These are phyloP conservation scores for Penicillium verhagenii DNA, from an alignment of 495 filamentous ascomycete species.

Conservation along the genomic window DNA sequence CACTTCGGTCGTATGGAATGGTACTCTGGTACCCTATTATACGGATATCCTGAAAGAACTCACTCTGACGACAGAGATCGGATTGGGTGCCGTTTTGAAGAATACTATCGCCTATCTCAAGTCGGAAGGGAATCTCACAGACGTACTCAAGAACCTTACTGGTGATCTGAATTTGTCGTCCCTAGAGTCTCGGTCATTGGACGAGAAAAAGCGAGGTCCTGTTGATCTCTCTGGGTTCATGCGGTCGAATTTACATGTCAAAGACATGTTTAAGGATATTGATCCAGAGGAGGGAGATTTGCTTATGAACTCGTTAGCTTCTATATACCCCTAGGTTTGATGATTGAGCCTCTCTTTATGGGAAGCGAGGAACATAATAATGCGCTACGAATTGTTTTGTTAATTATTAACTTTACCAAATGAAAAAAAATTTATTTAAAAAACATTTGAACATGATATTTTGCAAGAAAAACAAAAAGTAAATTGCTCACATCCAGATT, in stretches of 20 bases:
- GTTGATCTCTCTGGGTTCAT: conserved; percentile 9
- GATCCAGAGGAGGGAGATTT: conserved; percentile 14
- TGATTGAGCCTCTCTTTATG: not conserved
- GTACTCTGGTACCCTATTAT: conserved; percentile 35
- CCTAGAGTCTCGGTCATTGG: not conserved
- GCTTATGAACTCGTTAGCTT: conserved; percentile 14
- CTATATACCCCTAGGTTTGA: not conserved
- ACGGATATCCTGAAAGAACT: conserved; percentile 32
- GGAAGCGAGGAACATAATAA: not conserved
- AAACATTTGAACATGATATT: too few relatives aligned
- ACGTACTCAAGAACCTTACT: not conserved
- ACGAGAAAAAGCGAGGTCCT: not conserved
- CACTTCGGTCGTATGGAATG: conserved; percentile 29
- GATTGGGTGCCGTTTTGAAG: conserved; percentile 25
- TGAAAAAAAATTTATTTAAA: too few relatives aligned
- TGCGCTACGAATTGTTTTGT: not conserved
- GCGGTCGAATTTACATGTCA: conserved; percentile 14
- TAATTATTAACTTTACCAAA: not conserved
- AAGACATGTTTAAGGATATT: conserved; percentile 15
- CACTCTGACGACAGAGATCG: conserved; percentile 28
- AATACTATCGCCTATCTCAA: conserved; percentile 32
- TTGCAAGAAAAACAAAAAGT: not conserved
- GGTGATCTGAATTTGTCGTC: not conserved
- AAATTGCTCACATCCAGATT: not conserved
- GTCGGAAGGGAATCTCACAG: conserved; percentile 3